Evolutionary conservation across 2,329 filamentous ascomycete genomes (phyloP).

Genomic region (Piedraia hortae): DNA sequence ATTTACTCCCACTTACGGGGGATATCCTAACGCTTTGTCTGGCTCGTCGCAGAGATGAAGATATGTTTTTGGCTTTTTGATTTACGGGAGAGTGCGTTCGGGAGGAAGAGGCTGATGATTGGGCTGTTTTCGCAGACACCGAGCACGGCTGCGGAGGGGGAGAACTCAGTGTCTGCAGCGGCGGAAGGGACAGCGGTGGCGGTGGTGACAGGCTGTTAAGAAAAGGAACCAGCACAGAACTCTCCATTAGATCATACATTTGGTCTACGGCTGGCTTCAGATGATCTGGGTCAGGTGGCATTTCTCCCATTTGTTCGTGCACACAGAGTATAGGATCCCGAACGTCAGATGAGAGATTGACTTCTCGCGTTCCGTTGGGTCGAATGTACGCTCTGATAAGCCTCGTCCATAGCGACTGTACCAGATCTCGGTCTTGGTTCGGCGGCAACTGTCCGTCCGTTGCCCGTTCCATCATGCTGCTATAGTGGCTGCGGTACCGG

Average conservation of each 20-base stretch:
- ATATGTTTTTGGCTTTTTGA: too few species aligned
- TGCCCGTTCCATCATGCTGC: constrained; percentile 26
- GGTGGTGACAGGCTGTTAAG: constrained; percentile 37
- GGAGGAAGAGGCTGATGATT: too few species aligned
- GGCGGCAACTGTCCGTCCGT: constrained; percentile 19
- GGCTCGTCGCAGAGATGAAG: too few species aligned
- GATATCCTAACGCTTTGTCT: too few species aligned
- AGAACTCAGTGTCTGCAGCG: too few species aligned
- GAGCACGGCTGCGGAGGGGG: too few species aligned
- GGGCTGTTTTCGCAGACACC: too few species aligned
- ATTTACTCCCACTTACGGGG: too few species aligned
- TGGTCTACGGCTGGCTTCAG: constrained; percentile 64
- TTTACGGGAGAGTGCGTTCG: too few species aligned
- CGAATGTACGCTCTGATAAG: constrained; percentile 74
- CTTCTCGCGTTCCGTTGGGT: constrained; percentile 59
- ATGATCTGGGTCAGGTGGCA: constrained; percentile 45
- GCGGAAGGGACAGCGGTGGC: too few species aligned
- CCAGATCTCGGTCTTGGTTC: constrained; percentile 33
- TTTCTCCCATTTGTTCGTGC: constrained; percentile 26
- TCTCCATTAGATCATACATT: constrained; percentile 90
- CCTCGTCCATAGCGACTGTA: constrained; percentile 63
- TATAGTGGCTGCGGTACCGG: constrained; percentile 45
- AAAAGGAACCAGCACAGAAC: constrained; percentile 80
- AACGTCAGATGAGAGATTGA: constrained; percentile 69
- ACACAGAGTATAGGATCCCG: constrained; percentile 59